A percentile compares a stretch with the other conserved stretches of the same genome.
Evolutionary conservation across 371 early-diverging fungal genomes (phyloP).

Genomic region (Syncephalastrum monosporum): DNA sequence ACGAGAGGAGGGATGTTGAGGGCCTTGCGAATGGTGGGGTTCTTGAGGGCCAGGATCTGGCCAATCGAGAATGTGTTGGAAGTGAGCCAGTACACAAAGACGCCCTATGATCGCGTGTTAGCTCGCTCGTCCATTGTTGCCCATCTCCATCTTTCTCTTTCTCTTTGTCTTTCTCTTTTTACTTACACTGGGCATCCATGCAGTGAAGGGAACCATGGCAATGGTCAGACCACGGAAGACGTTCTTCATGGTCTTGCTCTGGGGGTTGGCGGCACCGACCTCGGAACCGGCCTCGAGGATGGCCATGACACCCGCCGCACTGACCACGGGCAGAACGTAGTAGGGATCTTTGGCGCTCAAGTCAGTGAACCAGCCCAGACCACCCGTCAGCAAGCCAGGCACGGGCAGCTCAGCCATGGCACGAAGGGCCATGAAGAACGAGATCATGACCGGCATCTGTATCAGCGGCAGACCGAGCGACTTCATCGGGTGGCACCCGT

Average conservation of each 20-base stretch:
- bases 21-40: conserved; percentile 54
- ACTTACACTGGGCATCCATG: conserved; percentile 76
- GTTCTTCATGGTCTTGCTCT: conserved; percentile 61
- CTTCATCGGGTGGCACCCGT: conserved; percentile 64
- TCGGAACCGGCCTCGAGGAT: conserved; percentile 75
- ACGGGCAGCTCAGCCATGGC: conserved; percentile 83
- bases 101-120: conserved; percentile 40
- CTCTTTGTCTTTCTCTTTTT: neutral
- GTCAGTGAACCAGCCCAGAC: conserved; percentile 83
- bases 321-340: conserved; percentile 77
- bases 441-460: conserved; percentile 87
- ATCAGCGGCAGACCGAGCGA: conserved; percentile 63
- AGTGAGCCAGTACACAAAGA: conserved; percentile 87
- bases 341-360: conserved; percentile 81
- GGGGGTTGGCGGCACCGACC: conserved; percentile 48
- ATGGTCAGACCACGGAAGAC: conserved; percentile 67
- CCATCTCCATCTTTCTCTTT: neutral
- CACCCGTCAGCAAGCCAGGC: conserved; percentile 79
- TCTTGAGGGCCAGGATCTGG: conserved; percentile 68
- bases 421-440: conserved; percentile 85
- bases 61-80: conserved; percentile 71
- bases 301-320: conserved; percentile 71
- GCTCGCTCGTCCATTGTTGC: neutral
- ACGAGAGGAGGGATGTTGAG: conserved; percentile 57
- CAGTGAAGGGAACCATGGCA: conserved; percentile 67